These are phyloP conservation scores for Fusarium armeniacum DNA, from an alignment of 2,329 filamentous ascomycete genomes.

Conservation along the genomic window DNA sequence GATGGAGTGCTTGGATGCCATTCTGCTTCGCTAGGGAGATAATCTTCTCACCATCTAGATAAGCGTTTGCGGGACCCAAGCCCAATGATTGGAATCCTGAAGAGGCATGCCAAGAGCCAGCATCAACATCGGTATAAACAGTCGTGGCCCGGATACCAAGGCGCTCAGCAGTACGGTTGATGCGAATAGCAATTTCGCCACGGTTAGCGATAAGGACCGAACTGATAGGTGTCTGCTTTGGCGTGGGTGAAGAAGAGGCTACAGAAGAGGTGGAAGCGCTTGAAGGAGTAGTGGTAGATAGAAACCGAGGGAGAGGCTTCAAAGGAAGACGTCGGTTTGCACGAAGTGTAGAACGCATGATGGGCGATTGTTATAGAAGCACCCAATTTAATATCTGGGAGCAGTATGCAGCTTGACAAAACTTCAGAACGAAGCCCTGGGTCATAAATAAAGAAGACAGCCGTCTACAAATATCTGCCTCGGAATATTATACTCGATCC, in stretches of 20 bases:
- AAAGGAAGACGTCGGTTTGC: constrained; percentile 64
- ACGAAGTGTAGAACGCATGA: constrained; percentile 68
- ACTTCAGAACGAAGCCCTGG: constrained; percentile 17
- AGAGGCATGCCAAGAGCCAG: constrained; percentile 86
- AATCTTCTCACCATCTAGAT: constrained; percentile 94
- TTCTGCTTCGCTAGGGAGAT: constrained; percentile 88
- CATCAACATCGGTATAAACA: constrained; percentile 93
- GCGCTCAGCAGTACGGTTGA: constrained; percentile 86
- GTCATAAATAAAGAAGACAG: constrained; percentile 29
- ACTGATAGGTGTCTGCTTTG: constrained; percentile 67
- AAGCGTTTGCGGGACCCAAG: constrained; percentile 85
- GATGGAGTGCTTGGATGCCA: constrained; percentile 92
- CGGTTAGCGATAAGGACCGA: constrained; percentile 97
- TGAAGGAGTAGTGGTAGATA: constrained; percentile 55
- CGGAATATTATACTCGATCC: constrained; percentile 32
- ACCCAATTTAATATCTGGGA: constrained; percentile 32
- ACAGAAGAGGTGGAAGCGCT: constrained; percentile 52
- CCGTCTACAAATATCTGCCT: constrained; percentile 15
- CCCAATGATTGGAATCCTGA: constrained; percentile 87
- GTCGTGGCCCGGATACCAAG: constrained; percentile 95
- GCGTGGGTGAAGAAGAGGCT: constrained; percentile 51
- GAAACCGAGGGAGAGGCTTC: constrained; percentile 59
- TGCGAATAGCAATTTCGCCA: constrained; percentile 95
- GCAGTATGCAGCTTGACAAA: constrained; percentile 29
- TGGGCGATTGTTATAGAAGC: constrained; percentile 37